Conservation (phyloP, 257 asterid species). For the Solanum sejunctum region DNA sequence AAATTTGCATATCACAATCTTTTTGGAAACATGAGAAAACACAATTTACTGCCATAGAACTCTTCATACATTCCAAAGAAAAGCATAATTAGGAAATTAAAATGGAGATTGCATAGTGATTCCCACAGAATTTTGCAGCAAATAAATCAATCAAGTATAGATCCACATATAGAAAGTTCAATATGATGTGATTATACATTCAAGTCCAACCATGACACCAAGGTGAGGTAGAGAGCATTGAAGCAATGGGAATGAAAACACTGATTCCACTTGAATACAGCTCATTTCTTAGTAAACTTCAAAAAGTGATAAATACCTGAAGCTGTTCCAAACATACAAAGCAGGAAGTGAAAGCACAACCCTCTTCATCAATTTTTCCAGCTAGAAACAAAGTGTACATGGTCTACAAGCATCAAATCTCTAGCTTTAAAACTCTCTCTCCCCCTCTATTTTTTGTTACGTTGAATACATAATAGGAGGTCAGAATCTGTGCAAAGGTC, state of each 20-base stretch:
- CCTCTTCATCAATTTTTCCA: not conserved
- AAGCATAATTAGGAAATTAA: not conserved
- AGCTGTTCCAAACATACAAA: not conserved
- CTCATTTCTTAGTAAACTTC: not conserved
- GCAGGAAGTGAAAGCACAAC: not conserved
- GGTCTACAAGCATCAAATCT: not conserved
- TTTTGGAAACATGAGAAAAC: not conserved
- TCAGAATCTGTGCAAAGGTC: not conserved
- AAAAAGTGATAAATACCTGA: not conserved
- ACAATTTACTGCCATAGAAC: not conserved
- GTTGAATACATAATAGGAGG: not conserved
- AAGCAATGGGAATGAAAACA: not conserved
- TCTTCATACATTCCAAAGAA: not conserved
- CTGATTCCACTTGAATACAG: not conserved
- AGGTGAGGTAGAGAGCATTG: not conserved
- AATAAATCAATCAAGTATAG: not conserved
- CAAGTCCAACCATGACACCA: not conserved
- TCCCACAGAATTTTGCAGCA: not conserved
- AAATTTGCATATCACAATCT: not conserved
- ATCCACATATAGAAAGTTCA: not conserved
- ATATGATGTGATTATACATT: not conserved
- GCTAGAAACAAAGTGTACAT: not conserved
- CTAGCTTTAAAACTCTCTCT: not conserved
- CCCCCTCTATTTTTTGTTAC: not conserved
- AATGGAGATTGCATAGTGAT: not conserved